phyloP scores from a whole-genome alignment of 495 filamentous ascomycete genomes.

The Aspergillus olivimuriae region DNA sequence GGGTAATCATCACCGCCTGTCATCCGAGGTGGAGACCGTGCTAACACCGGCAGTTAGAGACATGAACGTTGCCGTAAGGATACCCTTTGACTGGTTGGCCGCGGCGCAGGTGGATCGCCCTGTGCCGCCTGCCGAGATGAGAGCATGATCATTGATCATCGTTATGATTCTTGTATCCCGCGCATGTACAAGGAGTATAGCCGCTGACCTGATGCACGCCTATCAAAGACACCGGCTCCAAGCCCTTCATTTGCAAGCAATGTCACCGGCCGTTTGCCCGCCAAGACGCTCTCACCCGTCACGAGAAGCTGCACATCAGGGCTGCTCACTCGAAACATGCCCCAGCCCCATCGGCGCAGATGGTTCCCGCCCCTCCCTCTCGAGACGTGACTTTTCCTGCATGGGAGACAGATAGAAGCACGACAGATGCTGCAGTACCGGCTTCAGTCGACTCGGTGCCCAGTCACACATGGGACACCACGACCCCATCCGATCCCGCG shows the following conservation, averaged over 20 bases:
- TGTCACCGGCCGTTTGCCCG: conserved; percentile 40
- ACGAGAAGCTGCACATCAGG: conserved; percentile 41
- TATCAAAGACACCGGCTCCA: conserved; percentile 43
- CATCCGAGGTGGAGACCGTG: conserved; percentile 12
- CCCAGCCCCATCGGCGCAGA: conserved; percentile 11
- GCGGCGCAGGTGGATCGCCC: background rate
- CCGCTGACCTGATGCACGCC: conserved; percentile 13
- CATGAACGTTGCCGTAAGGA: conserved; percentile 44
- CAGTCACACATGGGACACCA: conserved; percentile 22
- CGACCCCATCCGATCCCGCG: too few relatives aligned
- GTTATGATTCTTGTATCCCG: too few relatives aligned
- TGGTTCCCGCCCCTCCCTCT: conserved; percentile 15
- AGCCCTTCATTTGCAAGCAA: conserved; percentile 39
- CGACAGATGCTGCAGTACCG: conserved; percentile 17
- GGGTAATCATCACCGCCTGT: conserved; percentile 19
- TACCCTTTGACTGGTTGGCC: conserved; percentile 1
- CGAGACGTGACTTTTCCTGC: conserved; percentile 18
- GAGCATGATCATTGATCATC: too few relatives aligned
- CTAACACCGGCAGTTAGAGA: conserved; percentile 31
- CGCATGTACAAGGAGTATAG: too few relatives aligned
- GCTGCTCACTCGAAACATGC: conserved; percentile 21
- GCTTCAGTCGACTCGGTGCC: conserved; percentile 11
- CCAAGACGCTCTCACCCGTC: conserved; percentile 42
- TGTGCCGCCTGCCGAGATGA: background rate
- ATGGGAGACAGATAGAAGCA: conserved; percentile 23